These are phyloP conservation scores for Phytophthora nicotianae DNA, from an alignment of 352 stramenopile species.

Conservation along the genomic window DNA sequence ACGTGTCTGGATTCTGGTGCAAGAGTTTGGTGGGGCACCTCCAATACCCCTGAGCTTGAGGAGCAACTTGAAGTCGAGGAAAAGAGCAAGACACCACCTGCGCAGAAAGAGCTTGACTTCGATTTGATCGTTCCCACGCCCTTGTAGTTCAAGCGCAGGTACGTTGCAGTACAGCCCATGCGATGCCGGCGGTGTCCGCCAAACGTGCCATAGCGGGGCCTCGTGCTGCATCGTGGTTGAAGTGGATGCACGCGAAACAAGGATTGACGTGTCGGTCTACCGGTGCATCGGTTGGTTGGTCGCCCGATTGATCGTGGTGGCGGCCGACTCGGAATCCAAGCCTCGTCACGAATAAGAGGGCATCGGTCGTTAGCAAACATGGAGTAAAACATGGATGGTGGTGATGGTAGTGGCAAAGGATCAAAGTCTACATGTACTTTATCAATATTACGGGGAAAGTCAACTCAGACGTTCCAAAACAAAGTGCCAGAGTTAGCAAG, in stretches of 20 bases:
- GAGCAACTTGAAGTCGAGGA: constrained; percentile 39
- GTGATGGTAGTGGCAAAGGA: background rate
- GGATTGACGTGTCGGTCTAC: constrained; percentile 18
- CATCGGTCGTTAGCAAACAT: background rate
- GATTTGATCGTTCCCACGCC: constrained; percentile 28
- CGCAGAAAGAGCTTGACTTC: constrained; percentile 31
- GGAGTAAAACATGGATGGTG: background rate
- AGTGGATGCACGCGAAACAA: constrained; percentile 18
- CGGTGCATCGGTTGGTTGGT: background rate
- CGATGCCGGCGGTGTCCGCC: constrained; percentile 17
- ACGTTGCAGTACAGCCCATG: constrained; percentile 20
- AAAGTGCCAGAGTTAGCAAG: no score
- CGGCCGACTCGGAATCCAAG: background rate
- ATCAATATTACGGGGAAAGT: constrained; percentile 34
- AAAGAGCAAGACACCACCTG: constrained; percentile 36
- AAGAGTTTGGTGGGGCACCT: constrained; percentile 29
- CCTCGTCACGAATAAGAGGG: constrained; percentile 4
- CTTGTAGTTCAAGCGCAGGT: constrained; percentile 31
- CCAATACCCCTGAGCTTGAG: constrained; percentile 19
- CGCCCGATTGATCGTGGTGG: background rate
- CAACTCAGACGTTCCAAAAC: constrained; percentile 37
- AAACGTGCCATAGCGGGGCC: constrained; percentile 15
- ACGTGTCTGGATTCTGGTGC: constrained; percentile 33
- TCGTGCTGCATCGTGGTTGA: constrained; percentile 21
- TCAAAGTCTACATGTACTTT: constrained; percentile 37